Base-by-base conservation (phyloP, 2,329 filamentous ascomycete species). In the Teratosphaeria pseudoeucalypti region DNA sequence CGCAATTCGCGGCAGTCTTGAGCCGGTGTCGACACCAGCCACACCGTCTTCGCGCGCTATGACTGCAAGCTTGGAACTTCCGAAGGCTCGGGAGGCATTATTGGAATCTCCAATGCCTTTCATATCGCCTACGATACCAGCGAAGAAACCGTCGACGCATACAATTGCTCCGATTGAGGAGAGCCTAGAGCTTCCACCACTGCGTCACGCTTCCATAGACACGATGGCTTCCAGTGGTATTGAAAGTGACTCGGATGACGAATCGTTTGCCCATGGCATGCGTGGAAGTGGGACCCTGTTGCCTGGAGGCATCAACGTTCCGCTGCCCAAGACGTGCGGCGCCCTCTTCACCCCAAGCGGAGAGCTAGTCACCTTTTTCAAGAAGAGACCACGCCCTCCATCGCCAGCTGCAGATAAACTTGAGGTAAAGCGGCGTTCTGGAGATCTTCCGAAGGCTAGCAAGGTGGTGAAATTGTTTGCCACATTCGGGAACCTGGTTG, bases 301-400 rank as follows among this genome's bases (percentile, higher is more conserved):
- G 29, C 82, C 82, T 79, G 72, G 84, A 75, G 85, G 85, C 70
- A 79, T 83, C 56, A 85, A 85, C 67, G 82, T 87, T 3, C 85
- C 85, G 5, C 72, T 85, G 57, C 82, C 83, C 16, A 84, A 82
- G 68, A 79, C 77, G 73, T 75, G 79, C 66, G 81, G 83, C 61
- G 83, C 81, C 9, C 67, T 80, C 9, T 86, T 84, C 78, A 79
- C 78, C 16, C 75, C 76, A 37, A 79, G 80, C 67, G 84, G 83
- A 37, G 79, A 79, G 53, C 75, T 86, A 37, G 73, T 84, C 37
- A 82, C 80, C 66, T 83, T 84, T 66, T 83, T 19, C 37, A n/a
- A 57, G 49, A 16, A 11, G 7, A 58, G 34, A 52, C 53, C 34
- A 27, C 53, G 16, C 9, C 43, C 43, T 12, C 7, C 26, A 19